Conservation (phyloP, 2,329 filamentous ascomycete species). For the Zymoseptoria ardabiliae region DNA sequence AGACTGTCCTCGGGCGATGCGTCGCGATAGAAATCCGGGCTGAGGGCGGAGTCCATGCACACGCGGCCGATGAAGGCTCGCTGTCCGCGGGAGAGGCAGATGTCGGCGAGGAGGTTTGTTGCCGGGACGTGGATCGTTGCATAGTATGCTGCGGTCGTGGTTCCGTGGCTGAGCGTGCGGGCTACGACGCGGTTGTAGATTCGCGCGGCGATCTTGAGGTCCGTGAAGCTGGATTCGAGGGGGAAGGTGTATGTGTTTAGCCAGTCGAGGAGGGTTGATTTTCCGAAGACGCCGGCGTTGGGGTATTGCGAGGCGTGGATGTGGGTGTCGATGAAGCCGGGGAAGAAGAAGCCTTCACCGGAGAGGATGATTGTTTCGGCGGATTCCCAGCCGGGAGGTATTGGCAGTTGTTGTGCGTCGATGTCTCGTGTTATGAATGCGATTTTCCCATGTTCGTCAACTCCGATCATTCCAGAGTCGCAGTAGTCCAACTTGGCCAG, state of each 20-base stretch:
- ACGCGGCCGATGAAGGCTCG: constrained; percentile 84
- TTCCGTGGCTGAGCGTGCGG: constrained; percentile 79
- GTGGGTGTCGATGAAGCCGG: constrained; percentile 90
- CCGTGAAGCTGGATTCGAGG: constrained; percentile 68
- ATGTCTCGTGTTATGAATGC: constrained; percentile 38
- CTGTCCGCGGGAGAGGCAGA: constrained; percentile 75
- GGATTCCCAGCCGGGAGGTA: constrained; percentile 34
- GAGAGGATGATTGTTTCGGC: constrained; percentile 32
- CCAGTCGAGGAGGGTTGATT: constrained; percentile 88
- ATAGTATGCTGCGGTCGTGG: constrained; percentile 90
- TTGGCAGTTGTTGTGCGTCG: constrained; percentile 15
- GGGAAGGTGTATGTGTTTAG: constrained; percentile 92
- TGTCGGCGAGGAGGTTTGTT: constrained; percentile 83
- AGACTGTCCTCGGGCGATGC: constrained; percentile 56
- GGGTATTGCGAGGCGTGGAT: constrained; percentile 93
- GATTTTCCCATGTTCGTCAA: constrained; percentile 47
- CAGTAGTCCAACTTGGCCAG: constrained; percentile 44
- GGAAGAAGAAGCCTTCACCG: constrained; percentile 67
- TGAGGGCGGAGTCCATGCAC: constrained; percentile 76
- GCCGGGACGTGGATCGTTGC: constrained; percentile 79
- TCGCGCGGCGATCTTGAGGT: constrained; percentile 53
- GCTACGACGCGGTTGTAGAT: constrained; percentile 74
- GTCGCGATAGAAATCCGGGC: constrained; percentile 75
- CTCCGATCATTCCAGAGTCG: constrained; percentile 42
- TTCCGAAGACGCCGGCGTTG: constrained; percentile 89